Percentiles rank a stretch among this genome's conserved stretches.
These are phyloP conservation scores for Simplicillium aogashimaense DNA, from an alignment of 2,329 filamentous ascomycete species.

Conservation along the genomic window DNA sequence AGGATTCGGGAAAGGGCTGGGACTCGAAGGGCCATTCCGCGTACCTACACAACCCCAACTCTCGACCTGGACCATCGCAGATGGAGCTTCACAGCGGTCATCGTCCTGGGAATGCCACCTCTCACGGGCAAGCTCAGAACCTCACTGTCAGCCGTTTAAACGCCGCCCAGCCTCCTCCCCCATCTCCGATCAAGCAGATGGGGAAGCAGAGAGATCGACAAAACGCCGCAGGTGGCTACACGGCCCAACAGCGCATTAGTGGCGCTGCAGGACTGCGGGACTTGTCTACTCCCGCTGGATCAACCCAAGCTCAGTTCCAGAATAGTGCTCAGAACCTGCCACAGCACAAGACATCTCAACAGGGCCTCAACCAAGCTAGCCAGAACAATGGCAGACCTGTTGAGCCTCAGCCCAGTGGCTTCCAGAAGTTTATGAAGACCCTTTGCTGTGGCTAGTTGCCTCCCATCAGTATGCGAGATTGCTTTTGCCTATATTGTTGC, in stretches of 20 bases:
- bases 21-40: conserved; percentile 41
- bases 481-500: conserved; percentile 18
- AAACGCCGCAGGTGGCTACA: conserved; percentile 66
- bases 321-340: conserved; percentile 85
- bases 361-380: conserved; percentile 43
- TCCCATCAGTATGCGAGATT: conserved; percentile 14
- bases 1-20: conserved; percentile 76
- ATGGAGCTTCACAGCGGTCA: conserved; percentile 73
- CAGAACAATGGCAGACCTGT: conserved; percentile 44
- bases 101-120: conserved; percentile 54
- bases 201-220: conserved; percentile 65
- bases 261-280: conserved; percentile 64
- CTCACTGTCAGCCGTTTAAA: conserved; percentile 85
- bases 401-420: conserved; percentile 68
- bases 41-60: conserved; percentile 67
- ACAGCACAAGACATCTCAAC: conserved; percentile 51
- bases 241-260: conserved; percentile 62
- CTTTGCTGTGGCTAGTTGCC: conserved; percentile 71
- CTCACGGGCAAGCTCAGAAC: conserved; percentile 51
- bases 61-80: conserved; percentile 69
- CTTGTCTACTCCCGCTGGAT: conserved; percentile 75
- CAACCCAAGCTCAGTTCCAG: conserved; percentile 93
- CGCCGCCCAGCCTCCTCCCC: conserved; percentile 82
- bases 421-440: conserved; percentile 88
- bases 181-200: conserved; percentile 74